phyloP scores from a whole-genome alignment of 495 filamentous ascomycete species.

The Antarctomyces pellizariae region DNA sequence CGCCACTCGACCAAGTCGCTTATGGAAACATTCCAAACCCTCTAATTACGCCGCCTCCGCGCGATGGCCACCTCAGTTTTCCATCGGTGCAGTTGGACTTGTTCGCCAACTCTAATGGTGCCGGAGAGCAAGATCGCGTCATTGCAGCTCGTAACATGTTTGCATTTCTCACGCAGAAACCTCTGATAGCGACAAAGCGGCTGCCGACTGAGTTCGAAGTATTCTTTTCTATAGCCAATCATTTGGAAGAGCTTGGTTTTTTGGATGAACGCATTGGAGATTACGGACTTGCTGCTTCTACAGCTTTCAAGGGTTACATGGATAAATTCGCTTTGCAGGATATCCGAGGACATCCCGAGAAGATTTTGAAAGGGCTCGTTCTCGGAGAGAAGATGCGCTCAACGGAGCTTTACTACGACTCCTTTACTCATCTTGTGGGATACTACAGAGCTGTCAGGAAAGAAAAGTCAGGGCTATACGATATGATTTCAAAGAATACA shows the following conservation, averaged over 20 bases:
- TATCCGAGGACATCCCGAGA: constrained; percentile 61
- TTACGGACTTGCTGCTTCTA: constrained; percentile 51
- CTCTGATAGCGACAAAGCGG: constrained; percentile 50
- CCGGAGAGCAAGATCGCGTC: constrained; percentile 39
- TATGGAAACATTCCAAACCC: constrained; percentile 12
- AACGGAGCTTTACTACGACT: constrained; percentile 65
- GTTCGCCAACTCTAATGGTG: no score
- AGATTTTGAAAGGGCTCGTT: constrained; percentile 74
- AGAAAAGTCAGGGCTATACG: constrained; percentile 41
- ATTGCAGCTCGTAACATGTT: constrained; percentile 75
- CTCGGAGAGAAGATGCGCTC: constrained; percentile 71
- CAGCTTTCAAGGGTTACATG: constrained; percentile 52
- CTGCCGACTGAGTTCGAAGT: constrained; percentile 48
- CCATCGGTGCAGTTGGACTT: no score
- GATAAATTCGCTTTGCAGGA: constrained; percentile 57
- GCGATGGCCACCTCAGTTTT: constrained; percentile 17
- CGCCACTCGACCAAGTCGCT: constrained; percentile 24
- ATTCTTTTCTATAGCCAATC: constrained; percentile 42
- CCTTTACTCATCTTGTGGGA: constrained; percentile 79
- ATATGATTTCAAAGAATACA: constrained; percentile 43
- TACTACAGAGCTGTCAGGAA: constrained; percentile 56
- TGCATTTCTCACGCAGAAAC: constrained; percentile 61
- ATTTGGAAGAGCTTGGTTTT: constrained; percentile 55
- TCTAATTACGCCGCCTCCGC: no score
- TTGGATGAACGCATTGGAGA: constrained; percentile 59